Percentiles rank a stretch among this genome's conserved stretches.
phyloP scores from a whole-genome alignment of 352 stramenopile species.

The Pythium brachiatum region DNA sequence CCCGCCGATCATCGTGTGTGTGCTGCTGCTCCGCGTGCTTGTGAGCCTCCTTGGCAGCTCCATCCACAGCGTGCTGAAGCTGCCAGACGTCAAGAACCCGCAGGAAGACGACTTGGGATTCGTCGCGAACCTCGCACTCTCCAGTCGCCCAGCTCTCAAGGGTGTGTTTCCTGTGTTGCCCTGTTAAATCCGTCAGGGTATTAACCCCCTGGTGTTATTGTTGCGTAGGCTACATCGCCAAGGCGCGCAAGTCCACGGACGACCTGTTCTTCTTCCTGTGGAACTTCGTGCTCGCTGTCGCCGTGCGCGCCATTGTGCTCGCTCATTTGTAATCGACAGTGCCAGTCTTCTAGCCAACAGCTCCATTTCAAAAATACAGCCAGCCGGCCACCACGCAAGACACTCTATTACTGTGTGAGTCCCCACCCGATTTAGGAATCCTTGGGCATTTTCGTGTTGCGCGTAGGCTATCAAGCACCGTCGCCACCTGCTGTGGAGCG shows the following conservation, averaged over 20 bases:
- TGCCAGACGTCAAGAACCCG: constrained; percentile 62
- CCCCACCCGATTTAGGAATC: neutral
- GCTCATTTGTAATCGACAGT: neutral
- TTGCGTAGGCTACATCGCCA: constrained; percentile 52
- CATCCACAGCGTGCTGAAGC: constrained; percentile 38
- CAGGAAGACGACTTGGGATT: constrained; percentile 70
- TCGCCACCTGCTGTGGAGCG: neutral
- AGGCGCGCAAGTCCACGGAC: constrained; percentile 66
- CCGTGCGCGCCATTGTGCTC: constrained; percentile 28
- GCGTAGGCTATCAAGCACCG: neutral
- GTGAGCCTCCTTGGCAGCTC: constrained; percentile 37
- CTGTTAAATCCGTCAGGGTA: too few relatives aligned
- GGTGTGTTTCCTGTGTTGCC: constrained; percentile 35
- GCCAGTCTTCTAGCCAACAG: neutral
- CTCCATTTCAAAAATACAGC: constrained; percentile 2
- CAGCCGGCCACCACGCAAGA: neutral
- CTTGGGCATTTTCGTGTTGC: neutral
- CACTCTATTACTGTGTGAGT: constrained; percentile 1
- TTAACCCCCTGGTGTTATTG: neutral
- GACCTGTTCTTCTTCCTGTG: constrained; percentile 80
- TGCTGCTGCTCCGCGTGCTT: constrained; percentile 57
- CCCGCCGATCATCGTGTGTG: constrained; percentile 61
- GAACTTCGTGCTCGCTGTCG: constrained; percentile 46
- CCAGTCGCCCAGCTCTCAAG: constrained; percentile 63
- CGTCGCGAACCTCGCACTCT: constrained; percentile 53